These are phyloP conservation scores for Thielaviopsis populi DNA, from an alignment of 2,329 filamentous ascomycete species.

Conservation along the genomic window DNA sequence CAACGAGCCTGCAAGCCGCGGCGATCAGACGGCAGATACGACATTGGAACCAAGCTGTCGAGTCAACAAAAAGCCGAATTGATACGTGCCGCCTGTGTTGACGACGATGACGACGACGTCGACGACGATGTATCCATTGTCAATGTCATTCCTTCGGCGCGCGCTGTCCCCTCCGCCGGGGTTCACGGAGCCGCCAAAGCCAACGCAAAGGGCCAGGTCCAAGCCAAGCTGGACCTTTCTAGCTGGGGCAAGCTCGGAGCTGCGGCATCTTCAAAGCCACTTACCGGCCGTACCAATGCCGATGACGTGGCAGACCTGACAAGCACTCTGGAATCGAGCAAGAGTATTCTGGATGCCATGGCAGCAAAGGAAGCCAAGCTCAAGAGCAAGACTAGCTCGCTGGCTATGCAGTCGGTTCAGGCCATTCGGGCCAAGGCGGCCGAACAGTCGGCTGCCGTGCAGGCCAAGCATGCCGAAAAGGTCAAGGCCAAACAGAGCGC, in stretches of 20 bases:
- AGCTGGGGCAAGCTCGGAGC: constrained; percentile 41
- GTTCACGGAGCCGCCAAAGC: constrained; percentile 15
- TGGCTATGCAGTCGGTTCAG: constrained; percentile 16
- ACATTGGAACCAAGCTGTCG: constrained; percentile 63
- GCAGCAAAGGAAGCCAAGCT: constrained; percentile 27
- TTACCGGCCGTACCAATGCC: constrained; percentile 27
- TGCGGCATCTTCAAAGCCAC: constrained; percentile 20
- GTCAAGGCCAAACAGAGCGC: constrained; percentile 21
- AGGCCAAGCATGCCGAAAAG: constrained; percentile 20
- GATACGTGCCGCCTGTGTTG: constrained; percentile 44
- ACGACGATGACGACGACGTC: constrained; percentile 33
- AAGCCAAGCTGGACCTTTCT: constrained; percentile 39
- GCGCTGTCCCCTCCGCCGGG: neutral
- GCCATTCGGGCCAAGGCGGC: constrained; percentile 11
- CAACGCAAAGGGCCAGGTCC: constrained; percentile 31
- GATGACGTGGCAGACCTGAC: constrained; percentile 34
- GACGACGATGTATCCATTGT: constrained; percentile 10
- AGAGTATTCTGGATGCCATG: constrained; percentile 32
- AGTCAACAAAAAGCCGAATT: constrained; percentile 76
- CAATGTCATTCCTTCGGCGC: constrained; percentile 17
- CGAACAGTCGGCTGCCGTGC: constrained; percentile 13
- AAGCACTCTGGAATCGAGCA: constrained; percentile 31
- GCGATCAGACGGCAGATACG: constrained; percentile 38
- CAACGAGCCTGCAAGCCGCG: constrained; percentile 45
- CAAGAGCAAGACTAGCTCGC: constrained; percentile 19